Conservation (phyloP, 2,329 filamentous ascomycete genomes). For the Epichloe elymi region DNA sequence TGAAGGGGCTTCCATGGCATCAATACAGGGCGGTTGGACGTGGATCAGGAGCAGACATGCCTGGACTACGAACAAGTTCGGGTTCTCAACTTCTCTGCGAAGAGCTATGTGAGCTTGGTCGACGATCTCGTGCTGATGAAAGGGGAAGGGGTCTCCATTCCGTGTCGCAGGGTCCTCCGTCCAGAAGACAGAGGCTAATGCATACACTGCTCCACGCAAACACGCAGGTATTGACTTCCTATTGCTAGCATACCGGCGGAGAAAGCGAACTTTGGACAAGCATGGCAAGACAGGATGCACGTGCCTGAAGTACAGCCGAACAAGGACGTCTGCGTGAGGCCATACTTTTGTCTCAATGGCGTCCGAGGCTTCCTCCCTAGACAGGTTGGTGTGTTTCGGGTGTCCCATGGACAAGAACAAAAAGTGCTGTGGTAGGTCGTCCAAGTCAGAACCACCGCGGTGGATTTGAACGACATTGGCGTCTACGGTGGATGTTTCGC, state of each 20-base stretch:
- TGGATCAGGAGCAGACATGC: conserved; percentile 32
- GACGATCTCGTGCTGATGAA: conserved; percentile 27
- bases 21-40: conserved; percentile 29
- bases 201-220: conserved; percentile 31
- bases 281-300: conserved; percentile 31
- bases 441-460: conserved; percentile 18
- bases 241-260: conserved; percentile 23
- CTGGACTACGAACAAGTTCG: conserved; percentile 32
- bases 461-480: conserved; percentile 31
- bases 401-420: conserved; percentile 30
- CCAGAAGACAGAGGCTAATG: conserved; percentile 20
- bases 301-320: conserved; percentile 31
- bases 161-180: conserved; percentile 1
- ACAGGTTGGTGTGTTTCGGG: conserved; percentile 26
- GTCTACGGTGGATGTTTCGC: conserved; percentile 29
- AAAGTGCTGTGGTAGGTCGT: conserved; percentile 31
- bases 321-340: conserved; percentile 25
- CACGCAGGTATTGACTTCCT: conserved; percentile 29
- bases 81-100: conserved; percentile 31
- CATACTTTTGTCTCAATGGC: conserved; percentile 28
- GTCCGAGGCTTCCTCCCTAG: conserved; percentile 25
- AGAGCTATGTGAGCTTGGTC: conserved; percentile 29
- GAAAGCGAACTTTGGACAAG: conserved; percentile 30
- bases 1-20: conserved; percentile 32
- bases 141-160: conserved; percentile 12